Conservation (phyloP, 768 basidiomycete species). For the Kwoniella mangroviensis region DNA sequence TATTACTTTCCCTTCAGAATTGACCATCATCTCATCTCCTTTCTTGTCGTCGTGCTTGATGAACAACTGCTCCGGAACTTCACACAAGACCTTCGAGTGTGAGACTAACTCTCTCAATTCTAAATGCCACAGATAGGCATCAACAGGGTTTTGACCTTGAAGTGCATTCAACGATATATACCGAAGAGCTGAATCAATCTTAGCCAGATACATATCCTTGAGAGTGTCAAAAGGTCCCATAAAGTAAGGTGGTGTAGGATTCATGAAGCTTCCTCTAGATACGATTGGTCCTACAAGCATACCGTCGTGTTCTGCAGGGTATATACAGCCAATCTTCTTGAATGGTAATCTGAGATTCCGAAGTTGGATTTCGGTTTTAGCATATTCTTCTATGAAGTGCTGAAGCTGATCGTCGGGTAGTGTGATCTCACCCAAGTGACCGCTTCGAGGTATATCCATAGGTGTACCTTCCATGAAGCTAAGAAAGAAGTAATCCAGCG, state of each 20-base stretch:
- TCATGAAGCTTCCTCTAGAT: neutral
- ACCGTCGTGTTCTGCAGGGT: neutral
- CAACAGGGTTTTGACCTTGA: neutral
- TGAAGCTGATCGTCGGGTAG: neutral
- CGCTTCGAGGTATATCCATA: neutral
- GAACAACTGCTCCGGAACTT: conserved; percentile 19
- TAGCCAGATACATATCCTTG: conserved; percentile 15
- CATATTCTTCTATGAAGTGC: conserved; percentile 12
- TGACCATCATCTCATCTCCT: conserved; percentile 49
- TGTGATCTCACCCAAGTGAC: neutral
- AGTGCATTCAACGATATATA: conserved; percentile 7
- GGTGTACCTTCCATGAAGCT: conserved; percentile 10
- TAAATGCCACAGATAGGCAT: conserved; percentile 19
- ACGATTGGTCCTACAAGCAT: conserved; percentile 13
- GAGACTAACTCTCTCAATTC: conserved; percentile 19
- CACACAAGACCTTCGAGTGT: neutral
- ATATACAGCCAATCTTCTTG: conserved; percentile 14
- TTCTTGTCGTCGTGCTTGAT: conserved; percentile 38
- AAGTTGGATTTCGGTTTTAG: conserved; percentile 1
- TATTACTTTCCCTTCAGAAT: conserved; percentile 51
- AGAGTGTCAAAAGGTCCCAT: conserved; percentile 24
- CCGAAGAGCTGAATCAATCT: conserved; percentile 16
- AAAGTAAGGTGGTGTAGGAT: conserved; percentile 22
- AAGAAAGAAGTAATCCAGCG: conserved; percentile 14
- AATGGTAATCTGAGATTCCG: neutral